Percentiles rank a stretch among this genome's conserved stretches.
Conservation (phyloP, 78 protist genomes). For the Cavenderia fasciculata region DNA sequence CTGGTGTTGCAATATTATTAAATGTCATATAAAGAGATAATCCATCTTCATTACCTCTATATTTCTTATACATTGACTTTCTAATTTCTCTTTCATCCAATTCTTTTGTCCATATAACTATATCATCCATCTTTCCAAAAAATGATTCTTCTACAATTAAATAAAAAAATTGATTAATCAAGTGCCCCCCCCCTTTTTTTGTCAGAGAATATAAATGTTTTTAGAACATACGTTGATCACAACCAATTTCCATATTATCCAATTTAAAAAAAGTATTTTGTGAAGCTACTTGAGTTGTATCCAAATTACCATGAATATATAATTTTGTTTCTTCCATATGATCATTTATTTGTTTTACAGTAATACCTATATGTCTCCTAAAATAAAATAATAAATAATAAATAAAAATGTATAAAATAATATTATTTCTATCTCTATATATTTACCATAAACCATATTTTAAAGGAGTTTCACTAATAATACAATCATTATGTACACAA, state of each 20-base stretch:
- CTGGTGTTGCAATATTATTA: not conserved
- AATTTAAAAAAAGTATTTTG: too few species aligned
- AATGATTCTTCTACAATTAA: conserved; percentile 4
- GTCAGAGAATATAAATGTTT: too few species aligned
- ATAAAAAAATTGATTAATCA: too few species aligned
- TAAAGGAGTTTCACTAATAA: not conserved
- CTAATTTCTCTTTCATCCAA: not conserved
- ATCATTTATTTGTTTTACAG: not conserved
- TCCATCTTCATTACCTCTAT: conserved; percentile 47
- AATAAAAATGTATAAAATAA: too few species aligned
- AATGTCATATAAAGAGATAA: conserved; percentile 8
- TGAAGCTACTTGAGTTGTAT: too few species aligned
- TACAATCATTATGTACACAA: not conserved
- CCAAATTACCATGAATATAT: conserved; percentile 1
- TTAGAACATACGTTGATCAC: too few species aligned
- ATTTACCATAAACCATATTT: not conserved
- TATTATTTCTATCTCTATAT: too few species aligned
- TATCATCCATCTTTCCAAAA: conserved; percentile 43
- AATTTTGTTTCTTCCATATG: not conserved
- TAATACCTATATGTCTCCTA: conserved; percentile 13
- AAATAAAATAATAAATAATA: too few species aligned
- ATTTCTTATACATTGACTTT: conserved; percentile 56
- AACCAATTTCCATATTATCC: too few species aligned
- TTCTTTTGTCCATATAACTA: conserved; percentile 9
- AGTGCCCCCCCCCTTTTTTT: too few species aligned